A percentile compares a stretch with the other conserved stretches of the same genome.
These are phyloP conservation scores for Microsporum canis DNA, from an alignment of 2,329 filamentous ascomycete genomes.

Conservation along the genomic window DNA sequence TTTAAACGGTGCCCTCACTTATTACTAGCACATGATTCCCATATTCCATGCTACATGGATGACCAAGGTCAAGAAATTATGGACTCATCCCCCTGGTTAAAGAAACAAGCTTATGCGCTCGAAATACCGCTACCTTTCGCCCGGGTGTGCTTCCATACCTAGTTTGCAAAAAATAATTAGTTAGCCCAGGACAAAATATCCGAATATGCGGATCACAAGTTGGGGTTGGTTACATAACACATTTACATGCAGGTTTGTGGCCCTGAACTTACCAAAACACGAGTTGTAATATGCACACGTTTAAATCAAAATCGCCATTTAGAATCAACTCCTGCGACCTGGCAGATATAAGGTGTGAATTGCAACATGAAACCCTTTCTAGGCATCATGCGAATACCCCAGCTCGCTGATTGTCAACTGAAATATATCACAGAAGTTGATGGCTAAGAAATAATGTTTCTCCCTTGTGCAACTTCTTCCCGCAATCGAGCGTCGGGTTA, in stretches of 20 bases:
- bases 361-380: neutral
- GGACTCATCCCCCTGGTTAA: neutral
- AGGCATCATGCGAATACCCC: neutral
- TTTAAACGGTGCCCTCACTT: neutral
- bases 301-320: too few relatives aligned
- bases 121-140: neutral
- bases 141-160: neutral
- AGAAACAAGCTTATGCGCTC: neutral
- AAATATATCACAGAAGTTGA: neutral
- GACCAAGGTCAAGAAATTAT: neutral
- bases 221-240: constrained; percentile 1
- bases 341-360: neutral
- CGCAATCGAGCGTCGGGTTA: neutral
- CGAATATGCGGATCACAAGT: neutral
- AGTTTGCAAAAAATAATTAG: neutral
- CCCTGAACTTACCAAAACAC: neutral
- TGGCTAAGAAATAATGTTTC: neutral
- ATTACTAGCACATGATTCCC: neutral
- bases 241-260: neutral
- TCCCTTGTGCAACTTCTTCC: neutral
- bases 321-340: too few relatives aligned
- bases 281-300: neutral
- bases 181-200: neutral
- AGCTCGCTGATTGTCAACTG: neutral
- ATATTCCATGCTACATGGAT: neutral